Percentiles rank a stretch among this genome's conserved stretches.
Evolutionary conservation across 257 asterid species (phyloP).

Genomic region (Hygrophila difformis): DNA sequence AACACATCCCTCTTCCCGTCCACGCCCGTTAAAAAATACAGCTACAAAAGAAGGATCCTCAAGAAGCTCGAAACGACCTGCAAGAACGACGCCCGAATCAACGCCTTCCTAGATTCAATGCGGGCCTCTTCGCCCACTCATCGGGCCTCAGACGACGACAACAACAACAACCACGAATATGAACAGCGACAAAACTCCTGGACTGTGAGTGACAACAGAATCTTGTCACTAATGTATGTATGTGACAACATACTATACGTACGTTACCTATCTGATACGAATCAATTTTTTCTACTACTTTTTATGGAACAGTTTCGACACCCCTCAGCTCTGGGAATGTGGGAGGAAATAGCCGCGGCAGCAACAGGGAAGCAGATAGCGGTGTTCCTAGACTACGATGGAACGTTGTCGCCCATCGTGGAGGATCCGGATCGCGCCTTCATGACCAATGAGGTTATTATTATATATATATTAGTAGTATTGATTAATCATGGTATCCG

Average conservation of each 20-base stretch:
- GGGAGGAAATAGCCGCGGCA: slow-evolving; percentile 36
- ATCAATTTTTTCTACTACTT: too few relatives aligned
- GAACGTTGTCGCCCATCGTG: slow-evolving; percentile 73
- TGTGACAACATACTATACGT: too few relatives aligned
- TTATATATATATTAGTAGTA: not conserved
- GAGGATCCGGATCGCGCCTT: slow-evolving; percentile 68
- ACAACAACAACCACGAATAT: too few relatives aligned
- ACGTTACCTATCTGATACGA: not conserved
- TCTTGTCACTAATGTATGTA: too few relatives aligned
- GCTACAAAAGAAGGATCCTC: slow-evolving; percentile 18
- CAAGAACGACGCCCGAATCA: slow-evolving; percentile 28
- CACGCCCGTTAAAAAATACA: slow-evolving; percentile 19
- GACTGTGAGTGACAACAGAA: slow-evolving; percentile 32
- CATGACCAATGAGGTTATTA: slow-evolving; percentile 52
- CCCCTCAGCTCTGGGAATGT: slow-evolving; percentile 65
- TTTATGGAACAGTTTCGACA: slow-evolving; percentile 31
- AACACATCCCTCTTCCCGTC: too few relatives aligned
- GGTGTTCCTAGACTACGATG: slow-evolving; percentile 69
- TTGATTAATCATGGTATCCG: not conserved
- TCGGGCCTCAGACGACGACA: slow-evolving; percentile 29
- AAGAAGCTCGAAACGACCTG: slow-evolving; percentile 25
- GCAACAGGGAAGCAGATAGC: slow-evolving; percentile 55
- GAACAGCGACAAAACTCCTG: slow-evolving; percentile 43
- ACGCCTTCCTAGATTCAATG: slow-evolving; percentile 52
- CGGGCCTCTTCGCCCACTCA: slow-evolving; percentile 69